Percentiles rank a stretch among this genome's conserved stretches.
Evolutionary conservation across 305 asterid genomes (phyloP).

Genomic region (Ilex paraguariensis): DNA sequence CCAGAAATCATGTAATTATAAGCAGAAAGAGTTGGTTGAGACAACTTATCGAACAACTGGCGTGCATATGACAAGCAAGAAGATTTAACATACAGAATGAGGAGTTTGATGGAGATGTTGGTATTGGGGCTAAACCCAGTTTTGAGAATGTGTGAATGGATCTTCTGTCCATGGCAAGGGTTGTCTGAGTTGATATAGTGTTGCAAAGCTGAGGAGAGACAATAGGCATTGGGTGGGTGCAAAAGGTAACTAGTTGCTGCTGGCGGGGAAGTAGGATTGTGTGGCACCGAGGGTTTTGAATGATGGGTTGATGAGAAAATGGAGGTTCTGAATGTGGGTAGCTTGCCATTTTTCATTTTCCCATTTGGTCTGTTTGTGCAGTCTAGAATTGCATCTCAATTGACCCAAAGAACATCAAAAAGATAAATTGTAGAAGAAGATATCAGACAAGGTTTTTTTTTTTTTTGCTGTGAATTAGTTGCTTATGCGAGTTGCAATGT

Average conservation of each 20-base stretch:
- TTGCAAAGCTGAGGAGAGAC: constrained; percentile 51
- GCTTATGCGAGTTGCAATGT: too few species aligned
- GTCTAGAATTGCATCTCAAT: background rate
- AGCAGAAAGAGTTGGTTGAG: constrained; percentile 60
- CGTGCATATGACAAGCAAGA: constrained; percentile 50
- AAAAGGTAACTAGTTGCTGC: constrained; percentile 9
- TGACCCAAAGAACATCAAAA: too few species aligned
- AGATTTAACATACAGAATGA: constrained; percentile 49
- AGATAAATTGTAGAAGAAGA: too few species aligned
- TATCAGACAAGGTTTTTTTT: too few species aligned
- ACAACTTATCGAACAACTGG: constrained; percentile 73
- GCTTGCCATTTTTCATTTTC: constrained; percentile 31
- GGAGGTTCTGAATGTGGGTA: constrained; percentile 19
- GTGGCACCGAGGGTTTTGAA: constrained; percentile 13
- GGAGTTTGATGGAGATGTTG: constrained; percentile 67
- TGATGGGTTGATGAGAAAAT: background rate
- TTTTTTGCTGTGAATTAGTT: too few species aligned
- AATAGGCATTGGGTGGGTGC: constrained; percentile 21
- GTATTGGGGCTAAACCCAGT: constrained; percentile 55
- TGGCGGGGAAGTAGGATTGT: constrained; percentile 14
- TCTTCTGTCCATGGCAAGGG: constrained; percentile 70
- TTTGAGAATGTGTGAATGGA: constrained; percentile 72
- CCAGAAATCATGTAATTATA: constrained; percentile 87
- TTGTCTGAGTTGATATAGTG: constrained; percentile 60
- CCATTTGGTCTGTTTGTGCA: constrained; percentile 9